Base-by-base conservation (phyloP, 106 monocot species). In the Dioscorea dumetorum region DNA sequence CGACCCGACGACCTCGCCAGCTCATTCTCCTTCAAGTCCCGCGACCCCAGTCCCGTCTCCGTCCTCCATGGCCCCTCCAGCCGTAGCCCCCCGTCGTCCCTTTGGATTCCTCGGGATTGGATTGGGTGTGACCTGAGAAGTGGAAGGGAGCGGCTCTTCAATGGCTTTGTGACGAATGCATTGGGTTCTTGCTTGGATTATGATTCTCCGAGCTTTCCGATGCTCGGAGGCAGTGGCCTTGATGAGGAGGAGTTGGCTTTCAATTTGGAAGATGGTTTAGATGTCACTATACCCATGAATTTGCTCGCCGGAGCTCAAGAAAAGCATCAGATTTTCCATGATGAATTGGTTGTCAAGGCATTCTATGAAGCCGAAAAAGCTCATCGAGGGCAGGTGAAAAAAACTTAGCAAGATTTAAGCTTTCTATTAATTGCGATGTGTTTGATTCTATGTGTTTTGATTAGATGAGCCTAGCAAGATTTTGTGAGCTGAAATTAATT, bases 341-440 rank as follows among this genome's bases (percentile, higher is more conserved):
- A 97, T 48, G 89, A 87, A 60, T 51, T 97, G 31, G 86, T 97
- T 2, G 66, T 90, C 12, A 92, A 87, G 73, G 97, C 97, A 2
- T 97, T 97, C 58, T 82, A 77, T 50, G 89, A 92, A 73, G 97
- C 97, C 0, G 92, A 86, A 76, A 89, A 81, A 24, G 97, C 97
- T 50, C 97, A 97, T 28, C 64, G 91, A 61, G 89, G 89, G 48
- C 97, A 97, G 97, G 97, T 97, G 66, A 75, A 28, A 28, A 28
- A 28, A 28, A 28, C 28, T 28, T 28, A 28, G 28, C 28, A 28
- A 28, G 28, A 28, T 28, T 28, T 28, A 1, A 28, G 28, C 28
- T 28, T 28, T 28, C 28, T 28, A 28, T 28, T 1, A 28, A 28
- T 28, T 28, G 28, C 28, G 3, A 28, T 28, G 28, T 28, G 28